A percentile compares a stretch with the other conserved stretches of the same genome.
phyloP scores from a whole-genome alignment of 257 asterid genomes.

The Cynanchum wilfordii region DNA sequence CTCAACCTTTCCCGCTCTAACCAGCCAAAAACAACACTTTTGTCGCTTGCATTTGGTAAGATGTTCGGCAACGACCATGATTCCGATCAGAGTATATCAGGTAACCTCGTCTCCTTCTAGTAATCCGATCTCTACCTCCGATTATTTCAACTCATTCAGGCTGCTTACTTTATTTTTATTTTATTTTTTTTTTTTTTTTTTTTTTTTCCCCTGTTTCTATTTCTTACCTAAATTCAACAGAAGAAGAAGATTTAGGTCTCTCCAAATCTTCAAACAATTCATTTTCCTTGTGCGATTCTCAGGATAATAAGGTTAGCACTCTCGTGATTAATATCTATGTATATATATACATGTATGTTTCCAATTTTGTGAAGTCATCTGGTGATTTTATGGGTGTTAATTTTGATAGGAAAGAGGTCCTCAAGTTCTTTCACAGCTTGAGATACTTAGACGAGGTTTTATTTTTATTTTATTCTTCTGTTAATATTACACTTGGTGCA shows the following conservation, averaged over 20 bases:
- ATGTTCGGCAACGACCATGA: constrained; percentile 18
- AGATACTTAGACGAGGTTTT: constrained; percentile 43
- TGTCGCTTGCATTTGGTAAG: not conserved
- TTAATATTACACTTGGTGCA: not conserved
- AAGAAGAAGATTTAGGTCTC: constrained; percentile 47
- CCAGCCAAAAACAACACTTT: not conserved
- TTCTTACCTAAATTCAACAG: constrained; percentile 18
- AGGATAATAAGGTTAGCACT: constrained; percentile 38
- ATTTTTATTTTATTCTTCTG: constrained; percentile 11
- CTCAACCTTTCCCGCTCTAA: too few species aligned
- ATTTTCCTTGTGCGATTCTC: constrained; percentile 28
- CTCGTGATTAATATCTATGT: not conserved
- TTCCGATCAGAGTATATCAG: constrained; percentile 79
- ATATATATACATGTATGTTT: not conserved
- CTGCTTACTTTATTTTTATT: too few species aligned
- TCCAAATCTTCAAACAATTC: constrained; percentile 26
- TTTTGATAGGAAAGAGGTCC: constrained; percentile 41
- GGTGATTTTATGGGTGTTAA: not conserved
- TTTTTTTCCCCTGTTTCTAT: not conserved
- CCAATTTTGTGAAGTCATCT: not conserved
- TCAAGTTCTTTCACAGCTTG: constrained; percentile 56
- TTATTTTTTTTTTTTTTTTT: too few species aligned
- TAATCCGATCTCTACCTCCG: not conserved
- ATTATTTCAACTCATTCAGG: not conserved
- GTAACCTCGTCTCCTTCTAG: constrained; percentile 26